Base-by-base conservation (phyloP, 2,329 filamentous ascomycete genomes). In the Coniella lustricola region DNA sequence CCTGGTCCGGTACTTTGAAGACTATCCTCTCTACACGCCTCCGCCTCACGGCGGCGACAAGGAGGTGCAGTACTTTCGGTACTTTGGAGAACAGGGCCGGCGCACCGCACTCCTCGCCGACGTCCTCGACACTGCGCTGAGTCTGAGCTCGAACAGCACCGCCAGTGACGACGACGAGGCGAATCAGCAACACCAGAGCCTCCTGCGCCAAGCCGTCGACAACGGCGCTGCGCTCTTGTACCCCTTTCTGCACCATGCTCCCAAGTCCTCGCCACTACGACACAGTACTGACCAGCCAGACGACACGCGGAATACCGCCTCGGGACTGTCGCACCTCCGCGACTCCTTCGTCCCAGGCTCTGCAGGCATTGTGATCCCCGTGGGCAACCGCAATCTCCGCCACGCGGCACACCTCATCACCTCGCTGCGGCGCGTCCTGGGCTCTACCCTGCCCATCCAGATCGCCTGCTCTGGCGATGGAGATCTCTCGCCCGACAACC, bases 301-400 rank as follows among this genome's bases (percentile, higher is more conserved):
- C n/a, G n/a, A n/a, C n/a, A n/a, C n/a, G n/a, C n/a, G n/a, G n/a
- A n/a, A n/a, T n/a, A n/a, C n/a, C n/a, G n/a, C n/a, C n/a, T n/a
- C n/a, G n/a, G 57, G 56, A 8, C 49, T 65, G 1, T 38, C 2
- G 16, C 54, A 39, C 48, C 55, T 54, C 33, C 58, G 50, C 9
- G 38, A 47, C n/a, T 55, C 50, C 13, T 54, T 55, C 38, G 29
- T 13, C 2, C 45, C 52, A 5, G 58, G 56, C 14, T 57, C 60
- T 3, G 53, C 49, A 2, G 66, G 66, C 3, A 63, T 69, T 17
- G 64, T 68, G 18, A 65, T 68, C n/a, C 61, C 65, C 7, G 59
- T 59, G 0, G 64, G 65, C 9, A 55, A 59, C 1, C 54, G 55
- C 17, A 59, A 53, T 18, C 50, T 69, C 12, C 62, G 66, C 2